Percentiles rank a stretch among this genome's conserved stretches.
Conservation (phyloP, 768 basidiomycete species). For the Tephrocybe sp. region DNA sequence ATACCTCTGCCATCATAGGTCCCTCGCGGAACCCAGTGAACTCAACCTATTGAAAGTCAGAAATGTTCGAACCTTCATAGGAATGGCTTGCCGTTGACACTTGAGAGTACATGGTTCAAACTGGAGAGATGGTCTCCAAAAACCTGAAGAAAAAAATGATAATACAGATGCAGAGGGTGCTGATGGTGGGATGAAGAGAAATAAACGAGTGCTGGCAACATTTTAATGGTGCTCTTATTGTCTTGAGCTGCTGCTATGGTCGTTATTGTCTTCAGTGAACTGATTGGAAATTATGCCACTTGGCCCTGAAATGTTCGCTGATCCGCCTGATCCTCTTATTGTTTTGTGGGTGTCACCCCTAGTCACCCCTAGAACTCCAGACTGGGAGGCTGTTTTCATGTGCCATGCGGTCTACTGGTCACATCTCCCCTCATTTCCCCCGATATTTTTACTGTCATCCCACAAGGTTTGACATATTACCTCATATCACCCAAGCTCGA, state of each 20-base stretch:
- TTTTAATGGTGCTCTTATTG: conserved; percentile 31
- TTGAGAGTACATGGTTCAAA: conserved; percentile 3
- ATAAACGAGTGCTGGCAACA: conserved; percentile 15
- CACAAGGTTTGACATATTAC: no score
- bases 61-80: neutral
- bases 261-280: conserved; percentile 17
- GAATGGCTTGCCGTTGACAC: conserved; percentile 2
- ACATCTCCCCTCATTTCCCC: no score
- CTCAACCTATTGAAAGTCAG: conserved; percentile 7
- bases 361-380: no score
- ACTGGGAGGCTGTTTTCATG: no score
- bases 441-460: no score
- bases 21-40: conserved; percentile 9
- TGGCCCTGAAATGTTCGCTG: neutral
- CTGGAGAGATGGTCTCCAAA: neutral
- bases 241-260: conserved; percentile 14
- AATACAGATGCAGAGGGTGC: neutral
- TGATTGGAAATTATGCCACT: neutral
- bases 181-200: conserved; percentile 13
- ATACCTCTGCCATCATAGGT: conserved; percentile 11
- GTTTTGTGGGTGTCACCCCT: neutral
- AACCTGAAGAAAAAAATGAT: neutral
- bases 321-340: neutral
- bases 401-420: no score
- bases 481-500: no score